Conservation (phyloP, 257 asterid species). For the Cordia subcordata region DNA sequence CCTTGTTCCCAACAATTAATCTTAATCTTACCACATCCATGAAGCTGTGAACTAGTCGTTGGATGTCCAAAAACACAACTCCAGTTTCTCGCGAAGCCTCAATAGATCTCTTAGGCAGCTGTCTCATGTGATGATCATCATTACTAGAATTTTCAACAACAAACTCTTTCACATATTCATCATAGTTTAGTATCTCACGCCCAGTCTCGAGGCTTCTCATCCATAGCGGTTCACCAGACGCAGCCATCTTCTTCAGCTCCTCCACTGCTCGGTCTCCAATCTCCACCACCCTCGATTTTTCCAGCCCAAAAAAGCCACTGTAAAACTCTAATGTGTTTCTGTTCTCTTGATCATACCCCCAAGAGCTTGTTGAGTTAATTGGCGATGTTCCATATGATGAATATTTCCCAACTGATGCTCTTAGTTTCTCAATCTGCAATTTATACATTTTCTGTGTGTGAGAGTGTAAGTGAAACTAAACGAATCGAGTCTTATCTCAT, state of each 20-base stretch:
- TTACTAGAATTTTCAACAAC: conserved; percentile 14
- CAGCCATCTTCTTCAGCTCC: conserved; percentile 66
- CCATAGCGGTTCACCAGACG: conserved; percentile 69
- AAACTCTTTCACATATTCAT: conserved; percentile 58
- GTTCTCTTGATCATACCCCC: conserved; percentile 46
- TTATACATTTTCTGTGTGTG: neutral
- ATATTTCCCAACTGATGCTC: conserved; percentile 36
- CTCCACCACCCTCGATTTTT: conserved; percentile 42
- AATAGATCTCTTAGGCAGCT: conserved; percentile 39
- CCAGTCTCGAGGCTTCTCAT: conserved; percentile 67
- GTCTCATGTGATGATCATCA: too few relatives aligned
- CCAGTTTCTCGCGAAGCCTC: conserved; percentile 83
- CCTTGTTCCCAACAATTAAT: too few relatives aligned
- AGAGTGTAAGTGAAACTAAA: too few relatives aligned
- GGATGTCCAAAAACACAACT: conserved; percentile 48
- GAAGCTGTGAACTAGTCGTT: conserved; percentile 62
- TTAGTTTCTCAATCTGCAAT: conserved; percentile 67
- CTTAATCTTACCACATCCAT: conserved; percentile 59
- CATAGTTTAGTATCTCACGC: conserved; percentile 82
- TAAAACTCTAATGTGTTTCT: conserved; percentile 36
- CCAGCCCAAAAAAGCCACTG: conserved; percentile 35
- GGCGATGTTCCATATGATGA: conserved; percentile 43
- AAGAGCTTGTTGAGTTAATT: conserved; percentile 42
- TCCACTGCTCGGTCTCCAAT: conserved; percentile 43
- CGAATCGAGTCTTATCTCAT: too few relatives aligned